These are phyloP conservation scores for Rhizopogon salebrosus DNA, from an alignment of 768 basidiomycete species.

Conservation along the genomic window DNA sequence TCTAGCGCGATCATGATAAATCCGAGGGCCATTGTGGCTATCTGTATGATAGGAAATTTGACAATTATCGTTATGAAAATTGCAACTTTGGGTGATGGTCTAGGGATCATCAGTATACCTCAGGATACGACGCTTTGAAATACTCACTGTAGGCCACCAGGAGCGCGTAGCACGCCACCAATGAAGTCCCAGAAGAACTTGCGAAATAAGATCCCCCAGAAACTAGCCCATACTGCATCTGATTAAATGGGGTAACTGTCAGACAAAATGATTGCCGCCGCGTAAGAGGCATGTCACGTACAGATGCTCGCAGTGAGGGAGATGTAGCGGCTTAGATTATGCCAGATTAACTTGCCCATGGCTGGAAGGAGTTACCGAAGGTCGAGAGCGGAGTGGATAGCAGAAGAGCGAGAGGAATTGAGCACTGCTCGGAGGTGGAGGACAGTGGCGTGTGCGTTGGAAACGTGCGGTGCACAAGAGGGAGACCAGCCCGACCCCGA, in stretches of 20 bases:
- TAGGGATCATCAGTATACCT: constrained; percentile 20
- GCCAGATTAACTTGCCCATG: constrained; percentile 84
- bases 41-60: constrained; percentile 70
- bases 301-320: constrained; percentile 67
- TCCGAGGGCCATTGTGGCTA: constrained; percentile 57
- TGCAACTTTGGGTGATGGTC: constrained; percentile 53
- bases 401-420: constrained; percentile 5
- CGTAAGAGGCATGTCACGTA: constrained; percentile 37
- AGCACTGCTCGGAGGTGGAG: constrained; percentile 14
- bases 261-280: constrained; percentile 5
- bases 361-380: constrained; percentile 3
- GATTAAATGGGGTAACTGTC: neutral
- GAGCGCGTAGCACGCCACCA: constrained; percentile 71
- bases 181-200: constrained; percentile 98
- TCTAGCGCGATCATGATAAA: constrained; percentile 62
- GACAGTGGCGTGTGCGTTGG: constrained; percentile 17
- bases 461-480: constrained; percentile 23
- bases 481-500: constrained; percentile 27
- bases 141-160: constrained; percentile 76
- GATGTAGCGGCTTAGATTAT: constrained; percentile 67
- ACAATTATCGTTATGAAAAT: constrained; percentile 75
- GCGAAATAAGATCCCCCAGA: constrained; percentile 79
- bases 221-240: constrained; percentile 80
- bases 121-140: neutral
- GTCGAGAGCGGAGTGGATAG: neutral